Conservation (phyloP, 176 grass and related monocot genomes). For the Eleusine coracana region DNA sequence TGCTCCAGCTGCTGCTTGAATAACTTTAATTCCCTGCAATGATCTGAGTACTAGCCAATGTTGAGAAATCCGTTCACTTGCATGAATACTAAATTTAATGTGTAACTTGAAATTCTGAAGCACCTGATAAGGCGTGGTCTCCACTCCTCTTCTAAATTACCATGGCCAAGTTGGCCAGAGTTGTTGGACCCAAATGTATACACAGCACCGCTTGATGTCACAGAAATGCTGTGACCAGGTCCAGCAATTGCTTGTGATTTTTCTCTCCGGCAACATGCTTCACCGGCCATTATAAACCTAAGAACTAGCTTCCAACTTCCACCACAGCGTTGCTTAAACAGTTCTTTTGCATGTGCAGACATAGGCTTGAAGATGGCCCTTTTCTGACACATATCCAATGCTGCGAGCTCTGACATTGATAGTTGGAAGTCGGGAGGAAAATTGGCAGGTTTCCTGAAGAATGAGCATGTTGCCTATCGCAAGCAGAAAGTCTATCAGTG, state of each 20-base stretch:
- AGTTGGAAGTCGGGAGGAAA: slow-evolving; percentile 77
- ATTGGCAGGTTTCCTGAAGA: slow-evolving; percentile 93
- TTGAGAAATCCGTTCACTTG: slow-evolving; percentile 38
- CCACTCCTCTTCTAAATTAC: slow-evolving; percentile 80
- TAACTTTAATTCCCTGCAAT: slow-evolving; percentile 84
- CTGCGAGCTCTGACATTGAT: slow-evolving; percentile 85
- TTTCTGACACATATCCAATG: slow-evolving; percentile 90
- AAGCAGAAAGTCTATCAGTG: slow-evolving; percentile 60
- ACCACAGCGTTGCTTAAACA: slow-evolving; percentile 66
- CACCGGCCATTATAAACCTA: slow-evolving; percentile 83
- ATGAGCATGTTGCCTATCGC: slow-evolving; percentile 74
- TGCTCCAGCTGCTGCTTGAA: slow-evolving; percentile 82
- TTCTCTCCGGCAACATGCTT: slow-evolving; percentile 76
- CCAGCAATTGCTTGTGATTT: slow-evolving; percentile 86
- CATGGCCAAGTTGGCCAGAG: slow-evolving; percentile 88
- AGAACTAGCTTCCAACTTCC: slow-evolving; percentile 92
- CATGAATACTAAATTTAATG: slow-evolving; percentile 37
- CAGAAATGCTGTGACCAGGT: slow-evolving; percentile 79
- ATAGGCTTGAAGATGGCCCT: slow-evolving; percentile 87
- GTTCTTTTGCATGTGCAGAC: slow-evolving; percentile 64
- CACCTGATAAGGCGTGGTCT: slow-evolving; percentile 82
- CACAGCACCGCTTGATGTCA: slow-evolving; percentile 59
- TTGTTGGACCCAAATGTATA: slow-evolving; percentile 90
- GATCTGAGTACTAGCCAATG: slow-evolving; percentile 55
- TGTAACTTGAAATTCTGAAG: slow-evolving; percentile 53